Evolutionary conservation across 441 rosid genomes (phyloP).

Genomic region (Omphalea diandra): DNA sequence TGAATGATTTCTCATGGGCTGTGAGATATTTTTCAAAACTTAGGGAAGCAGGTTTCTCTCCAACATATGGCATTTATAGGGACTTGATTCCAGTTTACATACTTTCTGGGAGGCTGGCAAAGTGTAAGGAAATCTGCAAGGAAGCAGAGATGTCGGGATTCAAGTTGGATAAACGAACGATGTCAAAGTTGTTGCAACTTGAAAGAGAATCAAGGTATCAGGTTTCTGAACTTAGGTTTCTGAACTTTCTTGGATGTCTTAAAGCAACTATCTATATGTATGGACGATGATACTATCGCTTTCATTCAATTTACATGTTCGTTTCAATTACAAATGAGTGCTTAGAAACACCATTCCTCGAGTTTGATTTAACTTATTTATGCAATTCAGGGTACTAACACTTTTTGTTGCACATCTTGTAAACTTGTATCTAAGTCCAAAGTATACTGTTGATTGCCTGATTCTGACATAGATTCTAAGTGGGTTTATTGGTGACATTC

Average conservation of each 20-base stretch:
- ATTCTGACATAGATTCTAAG: too few relatives aligned
- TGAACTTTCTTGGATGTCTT: neutral
- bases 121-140: slow-evolving; percentile 63
- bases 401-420: too few relatives aligned
- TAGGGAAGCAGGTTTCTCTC: slow-evolving; percentile 82
- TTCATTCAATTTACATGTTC: neutral
- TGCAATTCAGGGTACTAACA: too few relatives aligned
- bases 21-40: slow-evolving; percentile 73
- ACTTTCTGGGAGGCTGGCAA: slow-evolving; percentile 60
- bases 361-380: too few relatives aligned
- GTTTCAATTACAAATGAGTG: too few relatives aligned
- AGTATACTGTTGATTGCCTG: too few relatives aligned
- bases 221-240: too few relatives aligned
- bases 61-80: slow-evolving; percentile 66
- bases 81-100: slow-evolving; percentile 48
- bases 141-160: slow-evolving; percentile 85
- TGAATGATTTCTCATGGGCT: slow-evolving; percentile 76
- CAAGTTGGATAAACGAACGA: slow-evolving; percentile 43
- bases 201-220: slow-evolving; percentile 34
- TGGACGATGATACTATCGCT: neutral
- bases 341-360: too few relatives aligned
- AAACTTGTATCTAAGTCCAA: too few relatives aligned
- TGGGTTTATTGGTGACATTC: too few relatives aligned
- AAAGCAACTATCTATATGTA: neutral
- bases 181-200: slow-evolving; percentile 37